A percentile compares a stretch with the other conserved stretches of the same genome.
Evolutionary conservation across 768 basidiomycete species (phyloP).

Genomic region (Rhodotorula taiwanensis): DNA sequence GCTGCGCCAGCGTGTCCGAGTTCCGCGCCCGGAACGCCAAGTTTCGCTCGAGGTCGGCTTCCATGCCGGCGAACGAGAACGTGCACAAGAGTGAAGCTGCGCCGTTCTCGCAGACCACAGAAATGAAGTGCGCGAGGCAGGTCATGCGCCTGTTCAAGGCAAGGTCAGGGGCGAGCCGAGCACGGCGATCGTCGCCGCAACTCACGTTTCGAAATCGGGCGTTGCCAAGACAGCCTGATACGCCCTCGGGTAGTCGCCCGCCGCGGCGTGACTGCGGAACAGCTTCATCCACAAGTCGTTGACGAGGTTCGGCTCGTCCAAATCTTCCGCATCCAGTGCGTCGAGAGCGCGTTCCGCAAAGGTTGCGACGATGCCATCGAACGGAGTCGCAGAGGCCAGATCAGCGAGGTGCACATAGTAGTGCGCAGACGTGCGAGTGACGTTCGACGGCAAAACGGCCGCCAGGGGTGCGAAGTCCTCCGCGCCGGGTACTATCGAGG

Average conservation of each 20-base stretch:
- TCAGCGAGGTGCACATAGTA: conserved; percentile 71
- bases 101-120: conserved; percentile 85
- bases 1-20: conserved; percentile 74
- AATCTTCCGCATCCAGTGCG: conserved; percentile 48
- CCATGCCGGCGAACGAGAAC: conserved; percentile 76
- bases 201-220: conserved; percentile 74
- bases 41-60: conserved; percentile 77
- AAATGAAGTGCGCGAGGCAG: conserved; percentile 70
- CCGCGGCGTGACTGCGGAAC: conserved; percentile 65
- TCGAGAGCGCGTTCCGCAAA: conserved; percentile 77
- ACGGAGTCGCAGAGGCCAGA: conserved; percentile 60
- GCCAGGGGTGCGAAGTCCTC: conserved; percentile 38
- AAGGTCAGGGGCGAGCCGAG: too few relatives aligned
- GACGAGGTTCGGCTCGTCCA: conserved; percentile 51
- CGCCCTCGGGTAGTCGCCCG: conserved; percentile 76
- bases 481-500: conserved; percentile 49
- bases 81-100: conserved; percentile 69
- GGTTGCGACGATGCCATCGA: conserved; percentile 58
- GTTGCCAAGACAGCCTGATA: conserved; percentile 68
- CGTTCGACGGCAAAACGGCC: conserved; percentile 51
- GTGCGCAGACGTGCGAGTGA: conserved; percentile 58
- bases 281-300: conserved; percentile 71
- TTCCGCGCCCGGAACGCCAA: conserved; percentile 90
- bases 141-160: conserved; percentile 78
- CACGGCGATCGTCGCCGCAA: too few relatives aligned